These are phyloP conservation scores for Linum usitatissimum DNA, from an alignment of 345 rosid genomes.

Conservation along the genomic window DNA sequence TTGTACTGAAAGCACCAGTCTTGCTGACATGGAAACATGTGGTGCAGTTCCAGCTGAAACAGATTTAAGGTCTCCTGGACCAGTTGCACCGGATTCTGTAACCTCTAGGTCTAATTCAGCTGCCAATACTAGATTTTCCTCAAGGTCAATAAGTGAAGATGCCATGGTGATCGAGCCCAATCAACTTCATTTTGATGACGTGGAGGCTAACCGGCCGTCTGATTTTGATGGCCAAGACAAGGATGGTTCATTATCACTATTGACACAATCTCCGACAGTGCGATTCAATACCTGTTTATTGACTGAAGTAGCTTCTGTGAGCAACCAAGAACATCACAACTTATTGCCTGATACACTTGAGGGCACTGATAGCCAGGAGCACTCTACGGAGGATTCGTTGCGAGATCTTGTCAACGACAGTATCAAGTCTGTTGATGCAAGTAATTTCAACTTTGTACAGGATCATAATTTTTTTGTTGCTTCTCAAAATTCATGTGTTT, in stretches of 20 bases:
- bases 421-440: neutral
- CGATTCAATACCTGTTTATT: too few species aligned
- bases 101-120: neutral
- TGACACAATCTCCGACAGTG: too few species aligned
- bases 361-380: neutral
- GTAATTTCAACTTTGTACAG: constrained; percentile 5
- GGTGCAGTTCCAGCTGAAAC: constrained; percentile 1
- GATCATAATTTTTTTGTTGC: constrained; percentile 9
- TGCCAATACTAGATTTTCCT: neutral
- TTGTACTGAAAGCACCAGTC: constrained; percentile 2
- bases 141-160: neutral
- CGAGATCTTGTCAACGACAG: neutral
- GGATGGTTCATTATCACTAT: too few species aligned
- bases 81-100: neutral
- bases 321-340: neutral
- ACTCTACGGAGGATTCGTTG: neutral
- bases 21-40: neutral
- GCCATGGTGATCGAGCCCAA: neutral
- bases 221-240: too few species aligned
- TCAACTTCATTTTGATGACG: constrained; percentile 1
- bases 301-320: too few species aligned
- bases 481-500: constrained; percentile 12
- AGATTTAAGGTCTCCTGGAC: neutral
- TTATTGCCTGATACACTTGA: neutral
- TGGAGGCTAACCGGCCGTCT: neutral